Evolutionary conservation across 352 stramenopile species (phyloP), one percentile per base, ranked within the genome.

Genomic region (Phytophthora ohioensis): DNA sequence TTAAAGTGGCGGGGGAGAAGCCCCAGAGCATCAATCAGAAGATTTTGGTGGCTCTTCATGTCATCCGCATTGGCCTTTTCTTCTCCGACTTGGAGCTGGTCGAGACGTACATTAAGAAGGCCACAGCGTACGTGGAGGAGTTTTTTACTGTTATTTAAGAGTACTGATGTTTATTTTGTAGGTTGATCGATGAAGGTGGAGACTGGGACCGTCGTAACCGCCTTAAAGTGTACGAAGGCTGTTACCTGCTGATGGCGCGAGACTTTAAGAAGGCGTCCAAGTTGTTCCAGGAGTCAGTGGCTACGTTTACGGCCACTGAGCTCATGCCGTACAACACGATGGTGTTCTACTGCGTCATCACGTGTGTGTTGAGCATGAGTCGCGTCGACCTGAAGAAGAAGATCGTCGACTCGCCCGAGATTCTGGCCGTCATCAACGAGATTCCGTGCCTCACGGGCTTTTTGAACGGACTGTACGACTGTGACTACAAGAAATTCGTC

Each of bases 191-290:
- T 61, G 93, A 97, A 67, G 97, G 97, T 42, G 97, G 97, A 38
- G 98, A 99, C 81, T 99, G 98, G 98, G 98, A 99, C 80, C 92
- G 97, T 52, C 95, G 97, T 47, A 99, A 99, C 85, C 92, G 98
- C 13, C 85, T 99, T 32, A 99, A 99, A 84, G 97, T 99, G 12
- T 99, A 99, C 84, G 92, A 98, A 76, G 97, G 96, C 10, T 90
- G 98, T 57, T 98, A 97, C 66, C 74, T 97, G 47, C 78, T 99
- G 21, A 91, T 98, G 71, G 84, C 90, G 21, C 83, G 98, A 9
- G 95, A 99, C 78, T 94, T 99, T 52, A 95, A 97, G 76, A 93
- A 87, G 53, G 97, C 97, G 10, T 90, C 96, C 1, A 88, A 88
- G 70, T 80, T 99, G 15, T 96, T 99, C 56, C 91, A 96, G 75